Evolutionary conservation across 2,329 filamentous ascomycete species (phyloP).

Genomic region (Orbilia brochopaga): DNA sequence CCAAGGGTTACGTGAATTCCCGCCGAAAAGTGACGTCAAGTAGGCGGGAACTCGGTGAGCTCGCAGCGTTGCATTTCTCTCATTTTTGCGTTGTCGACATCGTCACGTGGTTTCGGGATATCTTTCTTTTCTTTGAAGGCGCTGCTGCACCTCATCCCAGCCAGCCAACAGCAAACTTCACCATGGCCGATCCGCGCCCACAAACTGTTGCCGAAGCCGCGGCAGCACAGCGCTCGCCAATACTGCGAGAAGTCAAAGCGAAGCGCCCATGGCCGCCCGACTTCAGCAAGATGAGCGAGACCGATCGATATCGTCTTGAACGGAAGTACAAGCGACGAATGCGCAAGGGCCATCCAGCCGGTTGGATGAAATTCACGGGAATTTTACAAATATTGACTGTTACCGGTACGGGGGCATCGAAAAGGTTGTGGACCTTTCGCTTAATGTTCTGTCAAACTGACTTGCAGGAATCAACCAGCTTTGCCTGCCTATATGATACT

Average conservation of each 20-base stretch:
- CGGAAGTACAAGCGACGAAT: constrained; percentile 43
- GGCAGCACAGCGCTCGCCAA: constrained; percentile 13
- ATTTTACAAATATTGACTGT: constrained; percentile 38
- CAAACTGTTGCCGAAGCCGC: neutral
- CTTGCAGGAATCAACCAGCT: neutral
- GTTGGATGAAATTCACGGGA: constrained; percentile 49
- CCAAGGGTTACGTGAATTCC: too few relatives aligned
- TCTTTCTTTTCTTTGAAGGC: neutral
- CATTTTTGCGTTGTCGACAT: too few relatives aligned
- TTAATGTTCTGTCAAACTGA: neutral
- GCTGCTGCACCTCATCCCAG: neutral
- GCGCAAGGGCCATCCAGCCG: constrained; percentile 17
- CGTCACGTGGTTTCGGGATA: neutral
- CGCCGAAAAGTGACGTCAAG: too few relatives aligned
- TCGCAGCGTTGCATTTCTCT: too few relatives aligned
- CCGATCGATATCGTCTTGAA: constrained; percentile 39
- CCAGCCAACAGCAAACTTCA: neutral
- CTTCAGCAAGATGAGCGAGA: constrained; percentile 36
- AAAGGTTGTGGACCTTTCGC: neutral
- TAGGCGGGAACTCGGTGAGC: too few relatives aligned
- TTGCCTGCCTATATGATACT: constrained; percentile 46
- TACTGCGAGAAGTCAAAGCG: constrained; percentile 33
- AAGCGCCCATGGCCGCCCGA: constrained; percentile 45
- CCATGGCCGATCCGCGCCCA: constrained; percentile 22
- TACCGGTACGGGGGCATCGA: constrained; percentile 16